Evolutionary conservation across 371 early-diverging fungal genomes (phyloP), one percentile per base, ranked within the genome.

Genomic region (Saksenaea vasiformis): DNA sequence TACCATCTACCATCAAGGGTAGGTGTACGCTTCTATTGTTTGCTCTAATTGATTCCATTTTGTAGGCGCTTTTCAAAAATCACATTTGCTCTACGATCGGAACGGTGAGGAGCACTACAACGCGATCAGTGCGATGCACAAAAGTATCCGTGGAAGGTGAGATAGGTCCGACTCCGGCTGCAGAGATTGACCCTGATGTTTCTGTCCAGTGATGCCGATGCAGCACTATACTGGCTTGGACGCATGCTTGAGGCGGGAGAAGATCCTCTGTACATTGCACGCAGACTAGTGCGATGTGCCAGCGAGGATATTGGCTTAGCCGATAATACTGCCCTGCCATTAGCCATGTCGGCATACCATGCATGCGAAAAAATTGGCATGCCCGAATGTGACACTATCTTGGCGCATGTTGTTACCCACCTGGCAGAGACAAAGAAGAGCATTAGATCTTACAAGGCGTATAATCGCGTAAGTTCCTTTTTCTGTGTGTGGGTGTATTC

Each of bases 221-320:
- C 91, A 0, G 86, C 91, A 0, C 67, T 95, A 3, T 95, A 95
- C 71, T 95, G 95, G 95, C 74, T 95, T 0, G 93, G 91, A 0
- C 82, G 96, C 8, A 95, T 95, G 95, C 75, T 95, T 9, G 87
- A 84, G 57, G 90, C 88, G 34, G 96, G 96, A 39, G 96, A 95
- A 71, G 96, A 95, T 68, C 95, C 95, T 17, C 68, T 95, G 31
- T 95, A 92, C 66, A 82, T 95, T 43, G 90, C 91, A 0, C 68
- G 92, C 31, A 72, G 88, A 27, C 61, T 95, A 56, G 82, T 95
- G 26, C 81, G 93, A 13, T 80, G 91, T 72, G 95, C 96, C 0
- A 91, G 91, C 19, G 96, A 95, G 64, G 96, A 95, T 67, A 88
- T 95, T 68, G 96, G 96, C 0, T 70, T 94, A 51, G 96, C 93